Evolutionary conservation across 305 asterid genomes (phyloP), one percentile per base, ranked within the genome.

Genomic region (Rubia occidens): DNA sequence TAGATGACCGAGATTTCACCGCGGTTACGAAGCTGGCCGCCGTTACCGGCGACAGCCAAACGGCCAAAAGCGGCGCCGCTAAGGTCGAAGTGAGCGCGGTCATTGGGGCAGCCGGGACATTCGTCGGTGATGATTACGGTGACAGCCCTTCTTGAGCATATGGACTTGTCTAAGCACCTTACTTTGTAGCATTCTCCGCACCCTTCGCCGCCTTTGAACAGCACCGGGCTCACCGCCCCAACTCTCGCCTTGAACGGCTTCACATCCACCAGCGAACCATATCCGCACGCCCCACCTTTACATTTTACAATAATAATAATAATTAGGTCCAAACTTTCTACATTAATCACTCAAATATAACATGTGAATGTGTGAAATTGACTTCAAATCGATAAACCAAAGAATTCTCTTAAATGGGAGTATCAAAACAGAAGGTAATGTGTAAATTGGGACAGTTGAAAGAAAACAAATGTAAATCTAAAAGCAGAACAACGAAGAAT

Each of bases 151-250:
- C 94, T 85, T 42, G 97, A 81, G 56, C 98, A 93, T 40, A 93
- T 83, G 53, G 98, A 90, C 29, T 62, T 71, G 91, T 93, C 98
- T 64, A 86, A 20, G 56, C 98, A 93, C 84, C 77, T 77, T 39
- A 93, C 98, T 70, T 93, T 93, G 72, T 85, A 93, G 66, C 98
- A 92, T 67, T 95, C 97, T 64, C 98, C 98, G 80, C 98, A 92
- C 1, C 98, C 98, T 74, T 89, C 90, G 58, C 98, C 98, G 72
- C 79, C 84, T 72, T 86, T 87, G 79, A 92, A 92, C 78, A 89
- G 75, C 42, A 88, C 82, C 15, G 98, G 97, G 67, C 97, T 87
- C 80, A 87, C 97, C 56, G 98, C 97, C 3, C 98, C 98, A 1
- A 92, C 98, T 14, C 98, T 85, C 2, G 98, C 98, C 67, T 82